Percentiles rank a stretch among this genome's conserved stretches.
Evolutionary conservation across 106 monocot species (phyloP).

Genomic region (Vanilla planifolia): DNA sequence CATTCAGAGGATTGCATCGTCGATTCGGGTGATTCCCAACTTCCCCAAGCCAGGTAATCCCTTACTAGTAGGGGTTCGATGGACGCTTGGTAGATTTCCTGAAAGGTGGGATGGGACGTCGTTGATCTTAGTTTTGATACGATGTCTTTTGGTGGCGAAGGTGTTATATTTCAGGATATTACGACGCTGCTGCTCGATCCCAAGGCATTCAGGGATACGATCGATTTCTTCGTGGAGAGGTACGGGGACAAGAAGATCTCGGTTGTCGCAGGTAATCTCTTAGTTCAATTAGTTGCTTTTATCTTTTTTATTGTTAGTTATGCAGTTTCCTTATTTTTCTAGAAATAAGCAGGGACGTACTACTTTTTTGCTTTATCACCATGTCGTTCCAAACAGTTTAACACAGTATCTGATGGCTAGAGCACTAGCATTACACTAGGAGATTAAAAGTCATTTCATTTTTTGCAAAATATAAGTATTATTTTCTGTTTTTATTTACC

Average conservation of each 20-base stretch:
- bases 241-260: slow-evolving; percentile 52
- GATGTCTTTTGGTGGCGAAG: slow-evolving; percentile 12
- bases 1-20: slow-evolving; percentile 32
- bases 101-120: background rate
- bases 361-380: no score
- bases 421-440: no score
- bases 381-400: no score
- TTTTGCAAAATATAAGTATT: no score
- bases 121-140: background rate
- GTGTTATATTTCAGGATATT: slow-evolving; percentile 73
- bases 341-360: no score
- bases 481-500: no score
- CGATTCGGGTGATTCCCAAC: slow-evolving; percentile 67
- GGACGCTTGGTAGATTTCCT: background rate
- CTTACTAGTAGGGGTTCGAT: background rate
- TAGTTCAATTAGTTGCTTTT: no score
- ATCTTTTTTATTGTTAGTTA: no score
- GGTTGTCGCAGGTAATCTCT: slow-evolving; percentile 53
- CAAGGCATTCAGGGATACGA: slow-evolving; percentile 44
- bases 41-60: slow-evolving; percentile 51
- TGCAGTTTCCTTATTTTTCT: no score
- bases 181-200: slow-evolving; percentile 71
- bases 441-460: no score
- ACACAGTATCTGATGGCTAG: no score
- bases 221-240: slow-evolving; percentile 70